Evolutionary conservation across 305 asterid species (phyloP).

Genomic region (Fraxinus baroniana): DNA sequence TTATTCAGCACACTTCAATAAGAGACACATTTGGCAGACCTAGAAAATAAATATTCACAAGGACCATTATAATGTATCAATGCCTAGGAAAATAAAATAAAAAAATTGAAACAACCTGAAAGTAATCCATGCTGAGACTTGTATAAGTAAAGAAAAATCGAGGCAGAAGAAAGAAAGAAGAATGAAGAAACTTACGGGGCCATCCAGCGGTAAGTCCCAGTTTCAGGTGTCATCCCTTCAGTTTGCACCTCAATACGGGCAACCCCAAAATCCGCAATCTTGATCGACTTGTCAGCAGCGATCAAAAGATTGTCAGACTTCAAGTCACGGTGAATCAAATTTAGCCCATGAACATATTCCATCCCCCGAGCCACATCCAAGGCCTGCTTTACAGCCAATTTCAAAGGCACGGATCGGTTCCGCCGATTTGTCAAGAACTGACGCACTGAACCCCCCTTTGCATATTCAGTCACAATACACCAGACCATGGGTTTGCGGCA

Average conservation of each 20-base stretch:
- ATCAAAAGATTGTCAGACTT: constrained; percentile 57
- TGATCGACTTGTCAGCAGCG: constrained; percentile 43
- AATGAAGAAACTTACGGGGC: constrained; percentile 28
- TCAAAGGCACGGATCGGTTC: constrained; percentile 89
- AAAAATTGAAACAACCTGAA: neutral
- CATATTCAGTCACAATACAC: constrained; percentile 96
- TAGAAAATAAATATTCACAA: neutral
- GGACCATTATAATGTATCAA: neutral
- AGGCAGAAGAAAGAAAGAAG: neutral
- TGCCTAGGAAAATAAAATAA: neutral
- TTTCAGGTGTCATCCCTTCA: constrained; percentile 50
- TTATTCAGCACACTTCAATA: neutral
- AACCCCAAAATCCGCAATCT: constrained; percentile 38
- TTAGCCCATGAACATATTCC: constrained; percentile 89
- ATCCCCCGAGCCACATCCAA: constrained; percentile 96
- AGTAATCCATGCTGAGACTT: neutral
- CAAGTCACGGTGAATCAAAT: constrained; percentile 85
- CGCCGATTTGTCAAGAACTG: constrained; percentile 83
- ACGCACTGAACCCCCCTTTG: constrained; percentile 97
- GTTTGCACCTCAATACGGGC: constrained; percentile 44
- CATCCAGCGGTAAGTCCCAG: constrained; percentile 39
- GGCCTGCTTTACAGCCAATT: constrained; percentile 96
- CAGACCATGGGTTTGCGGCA: constrained; percentile 98
- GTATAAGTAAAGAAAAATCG: neutral
- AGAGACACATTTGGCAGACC: neutral